A percentile compares a stretch with the other conserved stretches of the same genome.
These are phyloP conservation scores for Mortierella sp. DNA, from an alignment of 371 early-diverging fungal genomes.

Conservation along the genomic window DNA sequence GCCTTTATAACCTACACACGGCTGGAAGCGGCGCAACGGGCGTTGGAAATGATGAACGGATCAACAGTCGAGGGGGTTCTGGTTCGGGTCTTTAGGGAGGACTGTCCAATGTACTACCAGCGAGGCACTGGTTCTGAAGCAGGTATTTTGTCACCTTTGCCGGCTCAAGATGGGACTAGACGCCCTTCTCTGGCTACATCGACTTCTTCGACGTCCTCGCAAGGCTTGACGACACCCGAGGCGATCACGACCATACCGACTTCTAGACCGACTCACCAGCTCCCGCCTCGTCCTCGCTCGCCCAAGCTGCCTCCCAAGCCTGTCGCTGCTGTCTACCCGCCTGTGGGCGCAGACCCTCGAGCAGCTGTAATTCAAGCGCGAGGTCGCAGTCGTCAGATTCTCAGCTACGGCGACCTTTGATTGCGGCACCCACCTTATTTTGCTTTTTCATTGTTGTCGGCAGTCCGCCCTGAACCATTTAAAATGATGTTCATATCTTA, in stretches of 20 bases:
- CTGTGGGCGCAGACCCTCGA: slow-evolving; percentile 22
- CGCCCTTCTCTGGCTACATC: slow-evolving; percentile 5
- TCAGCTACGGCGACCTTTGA: slow-evolving; percentile 42
- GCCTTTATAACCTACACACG: slow-evolving; percentile 63
- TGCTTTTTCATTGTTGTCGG: no score
- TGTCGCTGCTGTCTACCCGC: slow-evolving; percentile 14
- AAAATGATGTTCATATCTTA: no score
- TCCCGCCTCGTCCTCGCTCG: slow-evolving; percentile 37
- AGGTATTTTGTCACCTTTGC: background rate
- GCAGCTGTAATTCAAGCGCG: slow-evolving; percentile 26
- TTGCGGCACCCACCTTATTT: background rate
- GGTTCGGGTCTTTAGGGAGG: slow-evolving; percentile 1
- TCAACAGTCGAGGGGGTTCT: slow-evolving; percentile 7
- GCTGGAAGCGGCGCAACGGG: slow-evolving; percentile 59
- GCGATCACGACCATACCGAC: background rate
- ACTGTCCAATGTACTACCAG: background rate
- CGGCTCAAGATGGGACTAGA: background rate
- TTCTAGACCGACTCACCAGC: slow-evolving; percentile 25
- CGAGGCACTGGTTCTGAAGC: background rate
- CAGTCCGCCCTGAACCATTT: no score
- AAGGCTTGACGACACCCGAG: background rate
- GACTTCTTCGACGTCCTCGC: slow-evolving; percentile 1
- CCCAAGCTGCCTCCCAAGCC: slow-evolving; percentile 40
- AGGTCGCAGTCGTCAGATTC: slow-evolving; percentile 37
- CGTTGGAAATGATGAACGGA: slow-evolving; percentile 62